Percentiles rank a stretch among this genome's conserved stretches.
These are phyloP conservation scores for Huiozyma sinensis DNA, from an alignment of 805 yeast species.

Conservation along the genomic window DNA sequence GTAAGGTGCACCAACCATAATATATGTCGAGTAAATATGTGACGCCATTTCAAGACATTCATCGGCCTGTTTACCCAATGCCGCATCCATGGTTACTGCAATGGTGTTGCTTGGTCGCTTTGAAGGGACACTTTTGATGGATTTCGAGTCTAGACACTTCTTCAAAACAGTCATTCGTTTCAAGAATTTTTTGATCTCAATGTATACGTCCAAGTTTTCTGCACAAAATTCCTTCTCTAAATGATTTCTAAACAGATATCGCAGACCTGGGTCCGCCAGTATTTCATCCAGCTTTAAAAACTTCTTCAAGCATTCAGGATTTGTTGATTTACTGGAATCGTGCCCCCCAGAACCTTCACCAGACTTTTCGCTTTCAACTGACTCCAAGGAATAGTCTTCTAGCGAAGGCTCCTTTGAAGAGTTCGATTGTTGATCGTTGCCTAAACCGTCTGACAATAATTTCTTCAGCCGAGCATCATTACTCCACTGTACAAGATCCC, in stretches of 20 bases:
- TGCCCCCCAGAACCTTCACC: background rate
- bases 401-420: too few species aligned
- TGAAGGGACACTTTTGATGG: slow-evolving; percentile 3
- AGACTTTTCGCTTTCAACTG: background rate
- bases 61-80: slow-evolving; percentile 36
- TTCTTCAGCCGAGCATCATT: background rate
- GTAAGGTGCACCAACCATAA: slow-evolving; percentile 56
- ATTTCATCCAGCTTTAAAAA: slow-evolving; percentile 29
- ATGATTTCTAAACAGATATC: slow-evolving; percentile 56
- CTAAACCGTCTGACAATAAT: background rate
- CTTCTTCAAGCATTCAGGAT: slow-evolving; percentile 8
- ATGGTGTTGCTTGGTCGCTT: slow-evolving; percentile 13
- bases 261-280: slow-evolving; percentile 64
- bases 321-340: background rate
- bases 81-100: slow-evolving; percentile 27
- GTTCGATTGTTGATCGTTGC: background rate
- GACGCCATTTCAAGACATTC: slow-evolving; percentile 53
- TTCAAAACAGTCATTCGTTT: slow-evolving; percentile 36
- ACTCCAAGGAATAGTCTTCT: background rate
- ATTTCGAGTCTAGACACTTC: slow-evolving; percentile 28
- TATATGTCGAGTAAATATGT: slow-evolving; percentile 53
- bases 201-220: slow-evolving; percentile 67
- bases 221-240: slow-evolving; percentile 53
- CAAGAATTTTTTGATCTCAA: slow-evolving; percentile 44
- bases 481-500: slow-evolving; percentile 26